phyloP scores from a whole-genome alignment of 176 grass and related monocot genomes.

The Oryza nivara region DNA sequence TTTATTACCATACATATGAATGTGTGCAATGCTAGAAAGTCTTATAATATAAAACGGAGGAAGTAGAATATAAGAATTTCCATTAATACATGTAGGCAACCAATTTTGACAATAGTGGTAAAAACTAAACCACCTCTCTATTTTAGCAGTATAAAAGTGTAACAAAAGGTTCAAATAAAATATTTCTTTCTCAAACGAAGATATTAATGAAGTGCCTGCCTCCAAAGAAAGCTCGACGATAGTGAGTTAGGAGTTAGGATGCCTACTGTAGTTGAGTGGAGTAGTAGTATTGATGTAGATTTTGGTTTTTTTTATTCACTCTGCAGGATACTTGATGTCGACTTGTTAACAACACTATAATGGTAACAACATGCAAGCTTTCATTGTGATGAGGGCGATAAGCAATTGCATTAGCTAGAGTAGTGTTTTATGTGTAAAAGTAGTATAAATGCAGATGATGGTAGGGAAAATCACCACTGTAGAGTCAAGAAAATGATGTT shows the following conservation, averaged over 20 bases:
- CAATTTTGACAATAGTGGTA: no score
- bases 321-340: neutral
- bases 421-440: neutral
- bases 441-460: neutral
- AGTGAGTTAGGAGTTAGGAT: neutral
- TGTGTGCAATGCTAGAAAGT: no score
- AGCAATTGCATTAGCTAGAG: neutral
- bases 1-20: no score
- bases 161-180: no score
- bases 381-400: neutral
- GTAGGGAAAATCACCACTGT: neutral
- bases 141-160: no score
- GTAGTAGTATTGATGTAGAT: neutral
- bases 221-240: neutral
- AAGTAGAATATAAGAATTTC: no score
- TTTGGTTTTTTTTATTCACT: neutral
- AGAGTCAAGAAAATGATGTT: neutral
- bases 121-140: no score
- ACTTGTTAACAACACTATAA: neutral
- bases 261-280: neutral
- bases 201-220: no score
- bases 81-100: no score
- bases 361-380: neutral
- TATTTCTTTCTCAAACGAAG: neutral
- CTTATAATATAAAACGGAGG: no score